A percentile compares a stretch with the other conserved stretches of the same genome.
Evolutionary conservation across 352 stramenopile species (phyloP).

Genomic region (Globisporangium solare): DNA sequence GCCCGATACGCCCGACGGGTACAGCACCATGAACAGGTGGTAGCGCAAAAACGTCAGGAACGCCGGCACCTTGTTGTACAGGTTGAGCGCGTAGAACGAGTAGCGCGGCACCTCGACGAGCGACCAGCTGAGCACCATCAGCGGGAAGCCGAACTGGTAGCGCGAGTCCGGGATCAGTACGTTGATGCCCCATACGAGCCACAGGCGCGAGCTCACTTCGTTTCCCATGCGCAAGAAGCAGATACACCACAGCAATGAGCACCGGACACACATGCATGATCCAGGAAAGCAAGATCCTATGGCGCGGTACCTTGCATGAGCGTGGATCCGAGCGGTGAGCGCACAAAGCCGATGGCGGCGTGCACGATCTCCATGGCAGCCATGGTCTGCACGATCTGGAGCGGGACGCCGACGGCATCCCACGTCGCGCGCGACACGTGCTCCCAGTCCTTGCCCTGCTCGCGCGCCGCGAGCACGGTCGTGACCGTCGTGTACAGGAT

Average conservation of each 20-base stretch:
- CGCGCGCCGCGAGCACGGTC: conserved; percentile 35
- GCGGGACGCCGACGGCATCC: conserved; percentile 45
- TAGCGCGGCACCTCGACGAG: conserved; percentile 95
- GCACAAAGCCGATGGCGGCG: conserved; percentile 92
- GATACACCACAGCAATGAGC: too few relatives aligned
- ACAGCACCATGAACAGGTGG: conserved; percentile 97
- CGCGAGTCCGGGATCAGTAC: conserved; percentile 74
- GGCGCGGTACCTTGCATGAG: conserved; percentile 74
- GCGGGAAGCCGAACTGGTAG: conserved; percentile 78
- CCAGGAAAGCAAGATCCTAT: conserved; percentile 15
- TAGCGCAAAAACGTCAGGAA: conserved; percentile 97
- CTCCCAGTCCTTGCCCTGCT: conserved; percentile 47
- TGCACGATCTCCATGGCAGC: conserved; percentile 96
- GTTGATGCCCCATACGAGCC: conserved; percentile 94
- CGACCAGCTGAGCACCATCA: conserved; percentile 87
- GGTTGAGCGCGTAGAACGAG: conserved; percentile 95
- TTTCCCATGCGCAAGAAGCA: conserved; percentile 1
- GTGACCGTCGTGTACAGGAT: conserved; percentile 62
- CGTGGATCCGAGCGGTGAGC: conserved; percentile 92
- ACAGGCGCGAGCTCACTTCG: conserved; percentile 85
- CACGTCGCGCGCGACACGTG: conserved; percentile 45
- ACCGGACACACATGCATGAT: conserved; percentile 26
- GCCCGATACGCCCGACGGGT: conserved; percentile 95
- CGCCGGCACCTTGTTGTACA: conserved; percentile 92
- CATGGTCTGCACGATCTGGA: conserved; percentile 91